Conservation (phyloP, 2,329 filamentous ascomycete genomes). For the Zymoseptoria tritici region DNA sequence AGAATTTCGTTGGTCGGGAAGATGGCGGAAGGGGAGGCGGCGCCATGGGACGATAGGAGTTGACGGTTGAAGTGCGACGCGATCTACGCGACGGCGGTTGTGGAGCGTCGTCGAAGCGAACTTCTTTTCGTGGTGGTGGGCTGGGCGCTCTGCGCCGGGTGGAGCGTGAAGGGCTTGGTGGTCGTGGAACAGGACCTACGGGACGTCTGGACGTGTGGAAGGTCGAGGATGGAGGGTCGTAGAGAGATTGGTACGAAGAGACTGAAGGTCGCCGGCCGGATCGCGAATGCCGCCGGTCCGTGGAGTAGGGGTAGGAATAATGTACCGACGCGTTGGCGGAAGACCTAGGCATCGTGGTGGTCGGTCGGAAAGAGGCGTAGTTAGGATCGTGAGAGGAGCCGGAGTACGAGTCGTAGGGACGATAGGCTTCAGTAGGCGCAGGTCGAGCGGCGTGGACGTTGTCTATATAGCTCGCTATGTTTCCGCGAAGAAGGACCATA, state of each 20-base stretch:
- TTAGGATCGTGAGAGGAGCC: neutral
- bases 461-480: neutral
- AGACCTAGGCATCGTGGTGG: neutral
- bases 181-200: too few relatives aligned
- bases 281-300: neutral
- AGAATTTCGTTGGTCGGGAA: neutral
- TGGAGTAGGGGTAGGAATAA: neutral
- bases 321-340: neutral
- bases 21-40: neutral
- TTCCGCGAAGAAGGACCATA: neutral
- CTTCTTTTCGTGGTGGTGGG: slow-evolving; percentile 9
- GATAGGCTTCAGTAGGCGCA: neutral
- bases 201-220: neutral
- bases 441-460: neutral
- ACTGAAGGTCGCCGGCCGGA: neutral
- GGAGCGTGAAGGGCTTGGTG: neutral
- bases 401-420: neutral
- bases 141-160: slow-evolving; percentile 3
- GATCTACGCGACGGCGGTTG: slow-evolving; percentile 4
- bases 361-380: neutral
- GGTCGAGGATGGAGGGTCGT: neutral
- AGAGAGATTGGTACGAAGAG: neutral
- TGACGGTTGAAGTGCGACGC: neutral
- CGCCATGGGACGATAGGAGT: slow-evolving; percentile 10
- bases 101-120: slow-evolving; percentile 14